A percentile compares a stretch with the other conserved stretches of the same genome.
phyloP scores from a whole-genome alignment of 2,329 filamentous ascomycete species.

The Neophaeococcomyces mojaviensis region DNA sequence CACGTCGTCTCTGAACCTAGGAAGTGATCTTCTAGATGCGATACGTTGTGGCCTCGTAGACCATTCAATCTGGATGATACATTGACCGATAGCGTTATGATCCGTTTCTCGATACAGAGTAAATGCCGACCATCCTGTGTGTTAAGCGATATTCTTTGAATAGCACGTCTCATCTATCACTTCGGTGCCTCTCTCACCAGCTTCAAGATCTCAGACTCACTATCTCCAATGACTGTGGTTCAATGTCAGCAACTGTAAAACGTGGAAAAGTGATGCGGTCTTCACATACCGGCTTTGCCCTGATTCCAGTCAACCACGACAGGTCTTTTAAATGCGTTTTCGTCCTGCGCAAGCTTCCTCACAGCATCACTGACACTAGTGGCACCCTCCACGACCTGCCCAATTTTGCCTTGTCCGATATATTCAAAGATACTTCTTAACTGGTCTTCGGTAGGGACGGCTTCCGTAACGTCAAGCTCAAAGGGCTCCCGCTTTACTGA shows the following conservation, averaged over 20 bases:
- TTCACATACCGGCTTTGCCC: constrained; percentile 59
- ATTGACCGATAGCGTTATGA: too few species aligned
- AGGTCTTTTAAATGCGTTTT: constrained; percentile 63
- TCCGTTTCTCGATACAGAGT: too few species aligned
- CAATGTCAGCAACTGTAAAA: constrained; percentile 11
- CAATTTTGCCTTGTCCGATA: constrained; percentile 54
- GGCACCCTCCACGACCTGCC: constrained; percentile 67
- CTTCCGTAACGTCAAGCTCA: constrained; percentile 77
- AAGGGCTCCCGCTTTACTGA: constrained; percentile 59
- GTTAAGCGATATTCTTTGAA: not conserved
- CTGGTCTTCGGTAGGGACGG: constrained; percentile 72
- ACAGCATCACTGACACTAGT: constrained; percentile 68
- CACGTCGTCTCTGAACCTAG: too few species aligned
- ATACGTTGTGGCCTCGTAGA: too few species aligned
- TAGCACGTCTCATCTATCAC: constrained; percentile 31
- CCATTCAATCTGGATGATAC: too few species aligned
- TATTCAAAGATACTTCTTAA: constrained; percentile 79
- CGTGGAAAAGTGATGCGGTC: not conserved
- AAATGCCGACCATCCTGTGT: too few species aligned
- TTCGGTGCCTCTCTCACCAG: constrained; percentile 55
- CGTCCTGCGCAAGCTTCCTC: constrained; percentile 65
- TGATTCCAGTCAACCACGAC: constrained; percentile 94
- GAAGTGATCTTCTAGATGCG: too few species aligned
- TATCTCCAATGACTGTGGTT: constrained; percentile 56
- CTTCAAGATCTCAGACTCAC: constrained; percentile 83